These are phyloP conservation scores for Bombardia bombarda DNA, from an alignment of 495 filamentous ascomycete genomes.

Conservation along the genomic window DNA sequence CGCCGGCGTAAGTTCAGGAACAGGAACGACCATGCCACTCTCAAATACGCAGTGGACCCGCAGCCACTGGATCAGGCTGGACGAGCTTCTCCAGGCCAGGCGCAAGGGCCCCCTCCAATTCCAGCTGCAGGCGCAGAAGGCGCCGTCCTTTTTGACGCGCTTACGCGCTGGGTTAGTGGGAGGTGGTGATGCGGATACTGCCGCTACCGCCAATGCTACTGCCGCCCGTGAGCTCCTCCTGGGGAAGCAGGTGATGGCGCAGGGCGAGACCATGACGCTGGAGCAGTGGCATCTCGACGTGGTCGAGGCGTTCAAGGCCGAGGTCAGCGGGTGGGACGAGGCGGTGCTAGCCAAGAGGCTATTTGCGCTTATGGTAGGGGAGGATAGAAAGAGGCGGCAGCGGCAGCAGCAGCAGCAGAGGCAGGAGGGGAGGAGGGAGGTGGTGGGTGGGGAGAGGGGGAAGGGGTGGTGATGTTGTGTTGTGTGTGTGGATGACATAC, in stretches of 20 bases:
- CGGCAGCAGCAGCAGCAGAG: not conserved
- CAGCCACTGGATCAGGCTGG: constrained; percentile 33
- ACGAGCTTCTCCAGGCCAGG: constrained; percentile 28
- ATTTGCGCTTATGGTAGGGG: constrained; percentile 42
- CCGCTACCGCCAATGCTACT: not conserved
- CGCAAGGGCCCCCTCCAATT: constrained; percentile 18
- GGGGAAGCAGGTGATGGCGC: constrained; percentile 25
- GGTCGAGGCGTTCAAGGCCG: constrained; percentile 35
- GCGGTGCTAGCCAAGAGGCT: constrained; percentile 36
- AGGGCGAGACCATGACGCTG: constrained; percentile 30
- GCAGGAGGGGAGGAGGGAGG: too few relatives aligned
- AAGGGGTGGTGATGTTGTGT: not conserved
- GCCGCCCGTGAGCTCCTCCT: constrained; percentile 14
- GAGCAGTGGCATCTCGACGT: constrained; percentile 47
- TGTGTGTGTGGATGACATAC: too few relatives aligned
- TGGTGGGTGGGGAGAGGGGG: not conserved
- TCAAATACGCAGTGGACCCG: constrained; percentile 32
- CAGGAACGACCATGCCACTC: too few relatives aligned
- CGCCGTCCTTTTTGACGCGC: too few relatives aligned
- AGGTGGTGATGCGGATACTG: not conserved
- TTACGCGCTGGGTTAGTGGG: too few relatives aligned
- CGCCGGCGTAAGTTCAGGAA: too few relatives aligned
- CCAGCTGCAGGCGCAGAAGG: constrained; percentile 11
- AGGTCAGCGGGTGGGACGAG: constrained; percentile 37
- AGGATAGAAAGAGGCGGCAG: constrained; percentile 22